Evolutionary conservation across 164 flowering plant genomes (phyloP), one percentile per base, ranked within the genome.

Genomic region (Echeveria elegans): DNA sequence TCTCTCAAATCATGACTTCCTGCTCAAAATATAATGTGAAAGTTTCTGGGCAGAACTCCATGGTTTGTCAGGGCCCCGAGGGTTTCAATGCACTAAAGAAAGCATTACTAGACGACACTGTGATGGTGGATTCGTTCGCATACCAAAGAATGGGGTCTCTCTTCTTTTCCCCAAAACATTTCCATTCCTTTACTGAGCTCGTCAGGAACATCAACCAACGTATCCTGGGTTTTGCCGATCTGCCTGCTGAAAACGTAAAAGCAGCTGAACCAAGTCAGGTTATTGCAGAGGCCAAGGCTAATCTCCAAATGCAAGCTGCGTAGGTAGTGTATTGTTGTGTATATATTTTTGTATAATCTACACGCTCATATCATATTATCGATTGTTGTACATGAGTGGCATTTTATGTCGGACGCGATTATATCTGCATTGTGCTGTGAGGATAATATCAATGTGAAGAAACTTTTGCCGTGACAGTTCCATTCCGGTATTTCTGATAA

Each of bases 111-210:
- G 77, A 72, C 10, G 80, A 79, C 24, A 74, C 67, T 60, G 73
- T 7, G 24, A 71, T 18, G 37, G 68, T 87, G 65, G 79, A 82
- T 14, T 71, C 77, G 70, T 87, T 90, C 79, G 84, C 82, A 1
- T 89, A 89, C 69, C 88, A 90, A 74, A 87, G 98, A 69, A 94
- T 94, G 97, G 97, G 98, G 24, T 92, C 94, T 5, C 68, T 80
- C 61, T 93, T 93, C 82, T 93, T 93, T 79, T 90, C 98, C 1
- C 97, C 98, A 0, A 85, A 86, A 60, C 89, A 90, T 69, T 90
- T 86, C 28, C 92, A 89, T 38, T 50, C 74, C 14, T 93, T 93
- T 73, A 75, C 92, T 0, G 69, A 72, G 68, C 82, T 93, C 30
- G 83, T 84, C 7, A 74, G 90, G 67, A 75, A 72, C 50, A 72